phyloP scores from a whole-genome alignment of 225 moss, liverwort and hornwort genomes.

The Ulota crispa region DNA sequence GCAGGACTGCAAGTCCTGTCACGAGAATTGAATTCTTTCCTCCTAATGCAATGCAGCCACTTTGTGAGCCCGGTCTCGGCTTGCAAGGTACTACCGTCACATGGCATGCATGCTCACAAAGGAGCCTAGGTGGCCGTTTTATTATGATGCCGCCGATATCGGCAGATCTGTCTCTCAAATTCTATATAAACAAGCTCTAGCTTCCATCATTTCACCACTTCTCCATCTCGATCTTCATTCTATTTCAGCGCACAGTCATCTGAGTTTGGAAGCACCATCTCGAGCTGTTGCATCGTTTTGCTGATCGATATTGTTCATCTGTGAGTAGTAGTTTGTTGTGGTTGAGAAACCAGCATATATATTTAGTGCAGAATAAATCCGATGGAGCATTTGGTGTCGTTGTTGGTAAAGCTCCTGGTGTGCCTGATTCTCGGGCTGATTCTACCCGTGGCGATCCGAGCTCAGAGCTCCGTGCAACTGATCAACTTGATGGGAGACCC shows the following conservation, averaged over 20 bases:
- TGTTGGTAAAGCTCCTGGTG: neutral
- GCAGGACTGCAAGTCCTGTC: neutral
- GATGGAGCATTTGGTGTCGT: slow-evolving; percentile 7
- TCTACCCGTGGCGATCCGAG: slow-evolving; percentile 21
- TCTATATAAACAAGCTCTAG: neutral
- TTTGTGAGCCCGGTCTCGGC: slow-evolving; percentile 1
- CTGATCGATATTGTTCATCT: neutral
- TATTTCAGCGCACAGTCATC: neutral
- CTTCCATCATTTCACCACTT: neutral
- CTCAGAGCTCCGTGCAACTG: slow-evolving; percentile 40
- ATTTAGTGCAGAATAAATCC: neutral
- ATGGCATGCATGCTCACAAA: neutral
- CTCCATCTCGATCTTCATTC: neutral
- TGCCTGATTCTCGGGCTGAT: neutral
- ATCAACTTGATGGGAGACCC: slow-evolving; percentile 49
- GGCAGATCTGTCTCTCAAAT: neutral
- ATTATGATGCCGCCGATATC: neutral
- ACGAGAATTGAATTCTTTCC: neutral
- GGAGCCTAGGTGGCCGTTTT: neutral
- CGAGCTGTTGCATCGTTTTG: too few relatives aligned
- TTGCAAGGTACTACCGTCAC: slow-evolving; percentile 1
- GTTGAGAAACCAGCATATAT: too few relatives aligned
- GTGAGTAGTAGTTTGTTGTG: neutral
- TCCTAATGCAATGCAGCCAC: neutral
- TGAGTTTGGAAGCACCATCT: too few relatives aligned